Evolutionary conservation across 192 early-diverging fungal species (phyloP).

Genomic region (Coemansia sp.): DNA sequence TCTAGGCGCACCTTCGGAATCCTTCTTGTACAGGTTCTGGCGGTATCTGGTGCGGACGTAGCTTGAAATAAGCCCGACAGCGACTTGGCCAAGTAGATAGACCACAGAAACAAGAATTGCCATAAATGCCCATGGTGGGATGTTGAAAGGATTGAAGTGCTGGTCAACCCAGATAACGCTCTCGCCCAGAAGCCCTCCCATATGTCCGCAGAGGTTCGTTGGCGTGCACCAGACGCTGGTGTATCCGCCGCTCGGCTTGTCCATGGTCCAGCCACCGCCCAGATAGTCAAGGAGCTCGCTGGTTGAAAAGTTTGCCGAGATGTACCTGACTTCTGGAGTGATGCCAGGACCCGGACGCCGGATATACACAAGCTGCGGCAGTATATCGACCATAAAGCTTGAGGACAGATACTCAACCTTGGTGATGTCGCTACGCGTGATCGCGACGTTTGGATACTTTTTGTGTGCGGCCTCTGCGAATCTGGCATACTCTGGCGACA

Average conservation of each 20-base stretch:
- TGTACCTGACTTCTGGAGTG: constrained; percentile 38
- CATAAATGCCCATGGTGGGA: constrained; percentile 53
- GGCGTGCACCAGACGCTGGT: constrained; percentile 51
- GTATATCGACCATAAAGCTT: constrained; percentile 49
- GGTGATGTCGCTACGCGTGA: constrained; percentile 38
- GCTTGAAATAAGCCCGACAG: constrained; percentile 17
- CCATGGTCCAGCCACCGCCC: constrained; percentile 30
- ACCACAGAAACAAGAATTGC: constrained; percentile 40
- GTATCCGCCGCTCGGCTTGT: constrained; percentile 40
- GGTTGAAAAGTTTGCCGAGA: constrained; percentile 42
- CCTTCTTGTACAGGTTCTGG: constrained; percentile 18
- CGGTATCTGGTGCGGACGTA: constrained; percentile 29
- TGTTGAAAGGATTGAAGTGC: constrained; percentile 41
- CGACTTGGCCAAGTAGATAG: constrained; percentile 45
- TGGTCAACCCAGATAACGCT: constrained; percentile 30
- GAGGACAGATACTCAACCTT: constrained; percentile 52
- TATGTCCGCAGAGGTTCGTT: constrained; percentile 49
- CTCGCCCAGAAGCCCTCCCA: constrained; percentile 47
- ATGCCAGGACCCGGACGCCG: constrained; percentile 20
- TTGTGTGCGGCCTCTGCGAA: constrained; percentile 37
- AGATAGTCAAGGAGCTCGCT: constrained; percentile 42
- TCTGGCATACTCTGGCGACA: constrained; percentile 37
- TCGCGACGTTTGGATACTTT: constrained; percentile 37
- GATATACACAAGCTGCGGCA: constrained; percentile 45
- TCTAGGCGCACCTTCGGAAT: constrained; percentile 10